These are phyloP conservation scores for Wickerhamomyces alni DNA, from an alignment of 805 yeast genomes.

Conservation along the genomic window DNA sequence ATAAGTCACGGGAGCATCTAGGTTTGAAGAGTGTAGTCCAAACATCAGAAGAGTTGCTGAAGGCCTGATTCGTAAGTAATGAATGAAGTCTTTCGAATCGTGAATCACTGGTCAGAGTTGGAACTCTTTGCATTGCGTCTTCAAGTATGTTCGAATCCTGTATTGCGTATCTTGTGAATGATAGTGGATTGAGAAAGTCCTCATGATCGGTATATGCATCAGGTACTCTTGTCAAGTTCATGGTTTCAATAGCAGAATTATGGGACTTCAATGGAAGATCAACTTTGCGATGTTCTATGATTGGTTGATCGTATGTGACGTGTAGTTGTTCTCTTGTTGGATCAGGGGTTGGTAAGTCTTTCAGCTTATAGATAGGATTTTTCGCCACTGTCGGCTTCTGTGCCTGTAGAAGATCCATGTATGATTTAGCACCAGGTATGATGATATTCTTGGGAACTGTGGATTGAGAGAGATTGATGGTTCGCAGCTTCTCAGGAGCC, in stretches of 20 bases:
- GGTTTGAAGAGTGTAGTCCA: conserved; percentile 31
- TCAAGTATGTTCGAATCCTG: neutral
- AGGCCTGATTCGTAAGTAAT: neutral
- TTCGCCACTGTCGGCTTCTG: conserved; percentile 4
- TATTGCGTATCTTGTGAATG: neutral
- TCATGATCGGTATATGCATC: neutral
- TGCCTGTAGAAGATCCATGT: conserved; percentile 5
- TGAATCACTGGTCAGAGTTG: neutral
- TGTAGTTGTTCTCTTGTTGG: conserved; percentile 10
- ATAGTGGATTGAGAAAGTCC: no score
- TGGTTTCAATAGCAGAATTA: neutral
- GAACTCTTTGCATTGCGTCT: neutral
- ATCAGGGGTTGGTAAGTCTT: conserved; percentile 10
- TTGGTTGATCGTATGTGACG: conserved; percentile 6
- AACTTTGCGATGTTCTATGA: conserved; percentile 3
- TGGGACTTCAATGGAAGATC: neutral
- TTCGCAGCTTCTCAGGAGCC: neutral
- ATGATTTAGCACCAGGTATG: conserved; percentile 6
- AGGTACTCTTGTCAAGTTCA: neutral
- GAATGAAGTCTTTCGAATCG: conserved; percentile 4
- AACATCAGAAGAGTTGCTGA: conserved; percentile 2
- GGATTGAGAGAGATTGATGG: neutral
- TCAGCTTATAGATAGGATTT: conserved; percentile 17
- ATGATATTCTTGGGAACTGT: neutral
- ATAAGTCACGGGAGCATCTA: conserved; percentile 21